Evolutionary conservation across 108 stramenopile species (phyloP).

Genomic region (Aureococcus anophagefferens): DNA sequence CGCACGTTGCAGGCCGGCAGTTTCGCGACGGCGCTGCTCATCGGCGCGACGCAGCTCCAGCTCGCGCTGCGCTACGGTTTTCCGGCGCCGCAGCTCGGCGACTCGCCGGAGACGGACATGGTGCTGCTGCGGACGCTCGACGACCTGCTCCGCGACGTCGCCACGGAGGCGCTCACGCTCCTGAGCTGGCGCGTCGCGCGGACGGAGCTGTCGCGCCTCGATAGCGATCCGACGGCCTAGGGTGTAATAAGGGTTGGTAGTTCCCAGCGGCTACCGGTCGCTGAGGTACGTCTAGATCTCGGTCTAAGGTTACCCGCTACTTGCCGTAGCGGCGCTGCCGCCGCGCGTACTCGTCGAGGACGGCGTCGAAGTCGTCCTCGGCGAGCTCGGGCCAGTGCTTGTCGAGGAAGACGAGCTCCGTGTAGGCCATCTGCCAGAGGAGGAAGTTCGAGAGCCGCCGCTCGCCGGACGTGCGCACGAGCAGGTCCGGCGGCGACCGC

Average conservation of each 20-base stretch:
- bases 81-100: conserved; percentile 55
- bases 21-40: conserved; percentile 59
- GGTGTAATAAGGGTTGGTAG: no score
- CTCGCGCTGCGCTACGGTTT: conserved; percentile 47
- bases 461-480: conserved; percentile 93
- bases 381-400: conserved; percentile 84
- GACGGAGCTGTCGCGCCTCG: conserved; percentile 7
- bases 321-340: conserved; percentile 68
- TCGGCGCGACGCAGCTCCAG: conserved; percentile 62
- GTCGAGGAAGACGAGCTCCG: conserved; percentile 85
- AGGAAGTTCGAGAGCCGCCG: conserved; percentile 81
- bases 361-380: conserved; percentile 46
- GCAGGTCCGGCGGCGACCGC: conserved; percentile 56
- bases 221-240: no score
- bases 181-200: conserved; percentile 21
- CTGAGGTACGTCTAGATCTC: no score
- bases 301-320: no score
- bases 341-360: conserved; percentile 35
- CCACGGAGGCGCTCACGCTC: background rate
- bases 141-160: background rate
- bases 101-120: conserved; percentile 1
- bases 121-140: background rate
- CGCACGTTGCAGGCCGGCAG: conserved; percentile 56
- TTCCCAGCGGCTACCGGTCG: no score
- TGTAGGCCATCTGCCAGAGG: conserved; percentile 85